Conservation (phyloP, 2,329 filamentous ascomycete genomes). For the Pseudogymnoascus sp. region DNA sequence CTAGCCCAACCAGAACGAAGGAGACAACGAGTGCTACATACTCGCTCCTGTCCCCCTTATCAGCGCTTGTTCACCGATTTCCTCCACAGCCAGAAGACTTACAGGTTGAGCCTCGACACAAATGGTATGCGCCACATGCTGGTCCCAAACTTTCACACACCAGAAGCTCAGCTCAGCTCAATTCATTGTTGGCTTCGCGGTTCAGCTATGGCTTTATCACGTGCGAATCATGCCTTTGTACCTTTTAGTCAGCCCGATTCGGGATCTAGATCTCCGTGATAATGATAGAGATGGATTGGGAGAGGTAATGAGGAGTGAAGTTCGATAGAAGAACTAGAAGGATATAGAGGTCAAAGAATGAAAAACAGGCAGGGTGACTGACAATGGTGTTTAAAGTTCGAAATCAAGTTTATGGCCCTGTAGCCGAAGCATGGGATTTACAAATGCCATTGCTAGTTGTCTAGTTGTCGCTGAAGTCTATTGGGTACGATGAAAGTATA, state of each 20-base stretch:
- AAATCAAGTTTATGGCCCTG: background rate
- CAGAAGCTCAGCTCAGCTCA: background rate
- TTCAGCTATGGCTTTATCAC: background rate
- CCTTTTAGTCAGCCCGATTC: background rate
- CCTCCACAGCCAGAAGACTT: background rate
- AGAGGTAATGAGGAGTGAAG: background rate
- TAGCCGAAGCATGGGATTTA: background rate
- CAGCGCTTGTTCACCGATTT: background rate
- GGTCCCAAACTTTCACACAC: background rate
- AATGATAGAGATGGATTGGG: background rate
- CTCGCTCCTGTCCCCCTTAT: slow-evolving; percentile 52
- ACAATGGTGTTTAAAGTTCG: background rate
- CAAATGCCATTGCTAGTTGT: background rate
- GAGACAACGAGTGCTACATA: slow-evolving; percentile 82
- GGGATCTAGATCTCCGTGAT: background rate
- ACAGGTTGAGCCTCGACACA: slow-evolving; percentile 1
- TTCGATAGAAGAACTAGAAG: background rate
- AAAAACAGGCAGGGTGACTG: too few relatives aligned
- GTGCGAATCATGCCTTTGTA: background rate
- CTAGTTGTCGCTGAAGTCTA: too few relatives aligned
- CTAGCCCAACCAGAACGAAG: slow-evolving; percentile 71
- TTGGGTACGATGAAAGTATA: too few relatives aligned
- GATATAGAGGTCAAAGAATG: background rate
- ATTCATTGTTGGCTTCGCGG: background rate
- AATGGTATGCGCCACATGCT: slow-evolving; percentile 4